phyloP scores from a whole-genome alignment of 805 yeast species.

The Wickerhamomyces tratensis region DNA sequence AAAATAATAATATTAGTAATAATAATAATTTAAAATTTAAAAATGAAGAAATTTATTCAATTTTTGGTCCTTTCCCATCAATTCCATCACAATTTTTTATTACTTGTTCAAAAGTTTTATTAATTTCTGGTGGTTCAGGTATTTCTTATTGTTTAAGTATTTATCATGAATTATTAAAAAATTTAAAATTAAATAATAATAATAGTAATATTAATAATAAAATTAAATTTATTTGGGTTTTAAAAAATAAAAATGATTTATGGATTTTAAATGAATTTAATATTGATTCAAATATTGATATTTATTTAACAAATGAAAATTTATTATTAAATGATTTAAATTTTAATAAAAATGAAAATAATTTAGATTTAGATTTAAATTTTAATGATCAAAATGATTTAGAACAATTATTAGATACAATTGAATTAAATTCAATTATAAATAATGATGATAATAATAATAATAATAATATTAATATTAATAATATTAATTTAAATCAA shows the following conservation, averaged over 20 bases:
- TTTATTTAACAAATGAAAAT: constrained; percentile 29
- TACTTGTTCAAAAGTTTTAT: constrained; percentile 38
- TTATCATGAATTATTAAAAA: constrained; percentile 27
- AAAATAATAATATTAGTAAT: constrained; percentile 22
- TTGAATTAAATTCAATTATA: constrained; percentile 1
- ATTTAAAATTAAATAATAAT: too few relatives aligned
- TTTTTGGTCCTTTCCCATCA: constrained; percentile 35
- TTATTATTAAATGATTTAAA: too few relatives aligned
- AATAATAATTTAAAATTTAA: constrained; percentile 6
- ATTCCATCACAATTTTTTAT: constrained; percentile 33
- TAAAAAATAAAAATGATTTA: constrained; percentile 35
- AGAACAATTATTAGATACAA: constrained; percentile 10
- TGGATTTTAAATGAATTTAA: constrained; percentile 33
- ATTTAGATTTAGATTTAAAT: constrained; percentile 8
- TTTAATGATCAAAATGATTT: constrained; percentile 5
- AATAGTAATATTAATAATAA: constrained; percentile 12
- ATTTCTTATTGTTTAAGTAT: constrained; percentile 53
- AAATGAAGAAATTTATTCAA: constrained; percentile 19
- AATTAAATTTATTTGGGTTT: constrained; percentile 45
- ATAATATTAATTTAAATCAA: constrained; percentile 8
- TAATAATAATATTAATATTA: too few relatives aligned
- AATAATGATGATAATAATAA: constrained; percentile 15
- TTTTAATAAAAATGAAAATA: constrained; percentile 3
- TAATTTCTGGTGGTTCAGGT: constrained; percentile 70
- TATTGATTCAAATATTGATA: constrained; percentile 22